Conservation (phyloP, 768 basidiomycete genomes). For the Pisolithus albus region DNA sequence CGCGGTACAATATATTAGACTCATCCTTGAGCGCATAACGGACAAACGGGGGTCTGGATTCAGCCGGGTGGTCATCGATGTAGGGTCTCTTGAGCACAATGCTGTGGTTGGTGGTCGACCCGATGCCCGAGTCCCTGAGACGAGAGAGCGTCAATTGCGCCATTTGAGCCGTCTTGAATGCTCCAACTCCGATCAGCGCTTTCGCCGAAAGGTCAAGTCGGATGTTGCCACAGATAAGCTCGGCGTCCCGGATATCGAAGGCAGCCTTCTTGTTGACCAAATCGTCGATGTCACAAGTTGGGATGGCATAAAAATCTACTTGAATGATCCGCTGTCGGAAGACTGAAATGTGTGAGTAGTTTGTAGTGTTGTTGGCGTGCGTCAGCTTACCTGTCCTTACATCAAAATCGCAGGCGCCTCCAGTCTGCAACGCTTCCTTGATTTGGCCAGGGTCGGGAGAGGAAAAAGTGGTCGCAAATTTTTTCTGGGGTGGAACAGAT, state of each 20-base stretch:
- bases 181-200: slow-evolving; percentile 1
- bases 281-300: neutral
- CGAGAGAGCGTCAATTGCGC: neutral
- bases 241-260: neutral
- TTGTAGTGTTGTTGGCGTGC: no score
- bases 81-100: slow-evolving; percentile 1
- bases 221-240: neutral
- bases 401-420: neutral
- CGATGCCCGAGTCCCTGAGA: neutral
- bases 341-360: neutral
- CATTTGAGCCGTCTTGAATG: slow-evolving; percentile 6
- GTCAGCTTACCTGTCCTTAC: neutral
- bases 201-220: neutral
- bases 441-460: neutral
- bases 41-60: neutral
- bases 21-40: neutral
- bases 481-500: neutral
- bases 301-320: neutral
- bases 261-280: neutral
- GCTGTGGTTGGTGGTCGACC: neutral
- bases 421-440: neutral
- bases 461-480: neutral
- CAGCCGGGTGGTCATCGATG: neutral
- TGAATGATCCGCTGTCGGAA: neutral
- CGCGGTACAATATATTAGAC: no score